Base-by-base conservation (phyloP, 805 yeast genomes). In the Dipodascus albidus region DNA sequence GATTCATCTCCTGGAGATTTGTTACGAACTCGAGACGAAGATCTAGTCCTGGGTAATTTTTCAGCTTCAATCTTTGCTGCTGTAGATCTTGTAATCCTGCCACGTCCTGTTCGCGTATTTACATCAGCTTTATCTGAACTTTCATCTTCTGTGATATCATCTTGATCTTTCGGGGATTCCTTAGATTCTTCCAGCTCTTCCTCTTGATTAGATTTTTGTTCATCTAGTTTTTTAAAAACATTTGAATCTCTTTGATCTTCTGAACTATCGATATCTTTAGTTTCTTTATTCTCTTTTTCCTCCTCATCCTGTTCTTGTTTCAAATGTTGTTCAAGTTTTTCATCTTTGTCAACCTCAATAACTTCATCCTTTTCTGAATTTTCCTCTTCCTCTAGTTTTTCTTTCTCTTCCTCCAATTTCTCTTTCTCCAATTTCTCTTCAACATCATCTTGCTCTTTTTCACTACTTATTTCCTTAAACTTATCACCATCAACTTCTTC, bases 1-100 rank as follows among this genome's bases (percentile, higher is more conserved):
- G 51, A 53, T 54, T 11, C 47, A 48, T 55, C 48, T 11, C 50
- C 53, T 9, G 44, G 44, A 21, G 47, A 49, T 17, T 38, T 38
- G 44, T 38, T 38, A 6, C 44, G 4, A 17, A 38, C 44, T 6
- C 44, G 17, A 38, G 44, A 38, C n/a, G 44, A 38, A 4, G 44
- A 38, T 38, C 44, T 38, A 6, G 44, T 38, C n/a, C 44, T 38
- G 44, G 44, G 44, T n/a, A 38, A 17, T 17, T 38, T 38, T 14
- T 38, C 44, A 11, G 44, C 44, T 17, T 38, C 44, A 38, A 38
- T 38, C 20, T 38, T 38, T n/a, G 44, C 44, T n/a, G 44, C 44
- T 14, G 44, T 17, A 14, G 44, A 38, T 17, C 44, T 38, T 6
- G 44, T 38, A 38, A 38, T 38, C n/a, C 44, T 4, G 17, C 44